Evolutionary conservation across 352 stramenopile species (phyloP).

Genomic region (Hyaloperonospora arabidopsidis): DNA sequence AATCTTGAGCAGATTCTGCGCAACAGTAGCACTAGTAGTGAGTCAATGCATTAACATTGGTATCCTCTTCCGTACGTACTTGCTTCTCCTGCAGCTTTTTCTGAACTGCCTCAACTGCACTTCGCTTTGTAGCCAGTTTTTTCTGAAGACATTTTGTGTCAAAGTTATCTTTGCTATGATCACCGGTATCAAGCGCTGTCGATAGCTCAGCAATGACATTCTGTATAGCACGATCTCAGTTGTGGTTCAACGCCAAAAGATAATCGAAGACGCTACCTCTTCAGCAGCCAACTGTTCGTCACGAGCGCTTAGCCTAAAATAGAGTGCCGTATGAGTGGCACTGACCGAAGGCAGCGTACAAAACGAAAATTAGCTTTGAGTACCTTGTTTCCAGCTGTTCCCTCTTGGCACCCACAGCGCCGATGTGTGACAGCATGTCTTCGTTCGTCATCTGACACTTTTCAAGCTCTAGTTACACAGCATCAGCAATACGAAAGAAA

Average conservation of each 20-base stretch:
- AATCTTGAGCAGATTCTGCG: constrained; percentile 18
- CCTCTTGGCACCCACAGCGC: constrained; percentile 21
- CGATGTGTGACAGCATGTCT: constrained; percentile 31
- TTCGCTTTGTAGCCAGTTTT: constrained; percentile 15
- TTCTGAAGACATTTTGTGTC: constrained; percentile 15
- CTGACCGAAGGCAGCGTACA: background rate
- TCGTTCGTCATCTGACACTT: constrained; percentile 44
- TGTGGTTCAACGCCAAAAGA: background rate
- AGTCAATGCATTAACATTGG: background rate
- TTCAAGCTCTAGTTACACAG: constrained; percentile 33
- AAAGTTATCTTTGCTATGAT: constrained; percentile 7
- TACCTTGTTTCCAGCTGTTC: constrained; percentile 31
- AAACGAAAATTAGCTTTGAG: background rate
- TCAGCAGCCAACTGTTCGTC: constrained; percentile 23
- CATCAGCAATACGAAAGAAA: constrained; percentile 1
- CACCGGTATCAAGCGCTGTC: constrained; percentile 15
- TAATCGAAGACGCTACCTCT: constrained; percentile 22
- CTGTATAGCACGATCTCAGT: constrained; percentile 18
- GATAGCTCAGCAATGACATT: constrained; percentile 27
- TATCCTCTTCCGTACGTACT: constrained; percentile 9
- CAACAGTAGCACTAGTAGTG: background rate
- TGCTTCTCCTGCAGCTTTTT: constrained; percentile 26
- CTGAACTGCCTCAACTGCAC: constrained; percentile 10
- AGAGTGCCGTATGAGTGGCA: constrained; percentile 2
- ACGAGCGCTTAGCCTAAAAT: constrained; percentile 22